Base-by-base conservation (phyloP, 148 eudicot species). In the Camellia granthamiana region DNA sequence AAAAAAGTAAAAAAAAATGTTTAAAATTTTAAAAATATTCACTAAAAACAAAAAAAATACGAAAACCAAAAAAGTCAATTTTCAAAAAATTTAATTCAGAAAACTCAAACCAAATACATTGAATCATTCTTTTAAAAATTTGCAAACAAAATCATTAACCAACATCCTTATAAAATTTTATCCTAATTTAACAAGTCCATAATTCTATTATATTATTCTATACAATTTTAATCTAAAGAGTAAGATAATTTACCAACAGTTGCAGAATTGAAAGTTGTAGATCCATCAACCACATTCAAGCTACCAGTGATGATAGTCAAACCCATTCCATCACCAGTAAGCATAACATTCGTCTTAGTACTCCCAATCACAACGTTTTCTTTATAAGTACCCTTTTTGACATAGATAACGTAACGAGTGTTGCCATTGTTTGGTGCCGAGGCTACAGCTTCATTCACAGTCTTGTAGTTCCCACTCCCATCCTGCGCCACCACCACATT, bases 321-420 rank as follows among this genome's bases (percentile, higher is more conserved):
- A 23, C 81, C 84, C 88, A 75, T 83, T 42, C 88, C 88, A 76
- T 83, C 88, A 19, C 88, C 86, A 3, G 80, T 55, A 6, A 86
- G 67, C 88, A 86, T 86, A 38, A 86, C n/a, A 52, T 86, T 86
- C 60, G 62, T 79, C 64, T 86, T 86, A 2, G 18, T 76, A 67
- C 75, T 84, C 4, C 74, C 73, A 21, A 83, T 78, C 5, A 78
- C 83, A 7, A 86, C 77, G 14, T 86, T 81, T 67, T 86, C 88
- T 65, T 86, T 81, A 86, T 30, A 30, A 30, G 38, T 30, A 30
- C 38, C 38, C 38, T 30, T 30, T 30, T 30, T 30, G 1, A 30
- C 82, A 46, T 86, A 79, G 9, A 86, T 84, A n/a, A 84, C 86
- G 13, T 69, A 83, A 14, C 86, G 66, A 11, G 2, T 69, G 72